These are phyloP conservation scores for Aureobasidium lini DNA, from an alignment of 2,329 filamentous ascomycete species.

Conservation along the genomic window DNA sequence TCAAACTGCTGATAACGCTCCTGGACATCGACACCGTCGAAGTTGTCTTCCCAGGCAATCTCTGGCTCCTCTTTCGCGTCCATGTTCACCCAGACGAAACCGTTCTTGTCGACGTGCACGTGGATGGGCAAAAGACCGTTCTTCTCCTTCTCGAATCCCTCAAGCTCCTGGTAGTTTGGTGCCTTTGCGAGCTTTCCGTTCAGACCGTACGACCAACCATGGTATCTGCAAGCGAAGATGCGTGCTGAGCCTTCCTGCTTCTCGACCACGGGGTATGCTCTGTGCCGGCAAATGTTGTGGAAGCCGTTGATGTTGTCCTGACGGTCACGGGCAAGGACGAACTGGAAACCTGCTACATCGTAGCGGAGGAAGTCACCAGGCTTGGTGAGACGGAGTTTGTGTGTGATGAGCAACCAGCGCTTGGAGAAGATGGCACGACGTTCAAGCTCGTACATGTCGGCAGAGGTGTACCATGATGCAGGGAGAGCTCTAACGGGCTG, in stretches of 20 bases:
- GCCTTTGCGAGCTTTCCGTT: slow-evolving; percentile 53
- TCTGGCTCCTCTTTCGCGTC: slow-evolving; percentile 39
- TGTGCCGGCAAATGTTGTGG: slow-evolving; percentile 56
- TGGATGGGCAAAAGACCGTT: slow-evolving; percentile 52
- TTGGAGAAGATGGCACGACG: slow-evolving; percentile 43
- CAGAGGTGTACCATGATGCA: slow-evolving; percentile 38
- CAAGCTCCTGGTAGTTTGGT: slow-evolving; percentile 49
- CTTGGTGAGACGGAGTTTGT: slow-evolving; percentile 44
- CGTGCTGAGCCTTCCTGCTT: slow-evolving; percentile 43
- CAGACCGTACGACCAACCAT: slow-evolving; percentile 56
- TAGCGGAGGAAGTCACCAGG: slow-evolving; percentile 52
- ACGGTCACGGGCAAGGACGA: slow-evolving; percentile 46
- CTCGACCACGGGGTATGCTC: slow-evolving; percentile 52
- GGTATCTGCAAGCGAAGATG: slow-evolving; percentile 54
- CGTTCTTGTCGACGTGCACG: slow-evolving; percentile 45
- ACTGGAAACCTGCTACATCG: slow-evolving; percentile 48
- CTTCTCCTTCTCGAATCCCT: slow-evolving; percentile 49
- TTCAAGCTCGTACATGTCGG: slow-evolving; percentile 40
- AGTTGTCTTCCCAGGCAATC: slow-evolving; percentile 45
- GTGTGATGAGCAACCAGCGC: slow-evolving; percentile 50
- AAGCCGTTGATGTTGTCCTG: slow-evolving; percentile 50
- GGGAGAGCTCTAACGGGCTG: slow-evolving; percentile 27
- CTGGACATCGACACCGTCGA: slow-evolving; percentile 41
- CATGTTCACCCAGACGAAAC: slow-evolving; percentile 54
- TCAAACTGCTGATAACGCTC: slow-evolving; percentile 38